Conservation (phyloP, 2,329 filamentous ascomycete species). For the Blastomyces parvus region DNA sequence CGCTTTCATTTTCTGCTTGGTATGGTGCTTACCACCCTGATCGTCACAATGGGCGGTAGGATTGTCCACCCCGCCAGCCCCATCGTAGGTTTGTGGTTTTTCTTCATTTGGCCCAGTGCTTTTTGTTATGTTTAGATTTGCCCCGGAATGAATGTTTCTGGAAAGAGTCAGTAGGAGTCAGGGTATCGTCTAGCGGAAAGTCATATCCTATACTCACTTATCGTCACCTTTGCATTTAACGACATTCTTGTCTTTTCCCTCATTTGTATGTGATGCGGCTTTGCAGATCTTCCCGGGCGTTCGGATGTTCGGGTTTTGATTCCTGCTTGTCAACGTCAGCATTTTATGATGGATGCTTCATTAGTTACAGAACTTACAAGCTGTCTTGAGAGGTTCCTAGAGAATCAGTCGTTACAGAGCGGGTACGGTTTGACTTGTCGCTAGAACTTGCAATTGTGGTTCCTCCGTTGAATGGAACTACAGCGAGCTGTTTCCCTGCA, state of each 20-base stretch:
- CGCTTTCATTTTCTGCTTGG: neutral
- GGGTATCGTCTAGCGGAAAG: neutral
- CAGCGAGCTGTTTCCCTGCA: neutral
- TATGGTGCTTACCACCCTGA: neutral
- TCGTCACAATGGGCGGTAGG: neutral
- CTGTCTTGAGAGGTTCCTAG: neutral
- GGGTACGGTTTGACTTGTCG: neutral
- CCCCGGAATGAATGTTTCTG: neutral
- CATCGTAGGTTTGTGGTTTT: neutral
- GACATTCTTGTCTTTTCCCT: neutral
- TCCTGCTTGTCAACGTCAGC: neutral
- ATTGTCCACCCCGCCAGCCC: neutral
- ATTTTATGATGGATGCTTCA: neutral
- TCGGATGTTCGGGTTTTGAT: neutral
- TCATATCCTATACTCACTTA: neutral
- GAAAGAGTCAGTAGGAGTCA: neutral
- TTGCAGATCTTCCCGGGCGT: neutral
- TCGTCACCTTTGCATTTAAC: neutral
- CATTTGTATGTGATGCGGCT: neutral
- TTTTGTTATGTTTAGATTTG: neutral
- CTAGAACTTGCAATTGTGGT: neutral
- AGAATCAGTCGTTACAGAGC: neutral
- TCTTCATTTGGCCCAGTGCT: neutral
- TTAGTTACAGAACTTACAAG: neutral
- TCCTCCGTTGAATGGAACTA: neutral